Percentiles rank a stretch among this genome's conserved stretches.
Evolutionary conservation across 2,329 filamentous ascomycete genomes (phyloP).

Genomic region (Gnomoniopsis sp.): DNA sequence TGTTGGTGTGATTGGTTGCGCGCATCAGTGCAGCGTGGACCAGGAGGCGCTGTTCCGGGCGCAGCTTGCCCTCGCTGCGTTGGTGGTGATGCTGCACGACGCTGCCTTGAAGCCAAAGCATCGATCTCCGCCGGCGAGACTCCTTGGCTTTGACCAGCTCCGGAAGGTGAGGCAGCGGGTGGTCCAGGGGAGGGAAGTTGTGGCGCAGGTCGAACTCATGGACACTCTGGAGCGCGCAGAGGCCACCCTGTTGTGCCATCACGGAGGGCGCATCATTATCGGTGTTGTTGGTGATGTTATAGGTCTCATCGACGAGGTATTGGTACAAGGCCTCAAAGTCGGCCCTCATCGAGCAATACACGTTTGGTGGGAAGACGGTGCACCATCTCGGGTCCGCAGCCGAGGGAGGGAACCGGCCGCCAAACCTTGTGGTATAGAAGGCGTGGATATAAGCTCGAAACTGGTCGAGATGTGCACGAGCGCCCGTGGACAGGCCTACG

Average conservation of each 20-base stretch:
- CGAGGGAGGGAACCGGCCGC: constrained; percentile 69
- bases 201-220: constrained; percentile 62
- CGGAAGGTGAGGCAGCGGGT: constrained; percentile 67
- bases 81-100: constrained; percentile 16
- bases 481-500: constrained; percentile 59
- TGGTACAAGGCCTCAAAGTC: constrained; percentile 72
- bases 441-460: constrained; percentile 67
- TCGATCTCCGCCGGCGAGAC: constrained; percentile 17
- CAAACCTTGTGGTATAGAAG: constrained; percentile 65
- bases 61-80: constrained; percentile 38
- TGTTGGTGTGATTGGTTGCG: constrained; percentile 44
- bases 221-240: constrained; percentile 68
- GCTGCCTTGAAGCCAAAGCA: constrained; percentile 37
- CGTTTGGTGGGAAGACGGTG: constrained; percentile 51
- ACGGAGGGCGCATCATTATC: constrained; percentile 50
- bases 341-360: constrained; percentile 59
- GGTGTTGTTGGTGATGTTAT: constrained; percentile 44
- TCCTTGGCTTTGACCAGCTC: constrained; percentile 25
- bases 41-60: constrained; percentile 45
- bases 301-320: constrained; percentile 63
- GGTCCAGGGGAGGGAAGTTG: constrained; percentile 55
- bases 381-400: constrained; percentile 34
- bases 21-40: constrained; percentile 50
- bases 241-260: constrained; percentile 62
- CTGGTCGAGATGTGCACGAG: constrained; percentile 65